phyloP scores from a whole-genome alignment of 331 rosid genomes.

The Pyracantha coccinea region DNA sequence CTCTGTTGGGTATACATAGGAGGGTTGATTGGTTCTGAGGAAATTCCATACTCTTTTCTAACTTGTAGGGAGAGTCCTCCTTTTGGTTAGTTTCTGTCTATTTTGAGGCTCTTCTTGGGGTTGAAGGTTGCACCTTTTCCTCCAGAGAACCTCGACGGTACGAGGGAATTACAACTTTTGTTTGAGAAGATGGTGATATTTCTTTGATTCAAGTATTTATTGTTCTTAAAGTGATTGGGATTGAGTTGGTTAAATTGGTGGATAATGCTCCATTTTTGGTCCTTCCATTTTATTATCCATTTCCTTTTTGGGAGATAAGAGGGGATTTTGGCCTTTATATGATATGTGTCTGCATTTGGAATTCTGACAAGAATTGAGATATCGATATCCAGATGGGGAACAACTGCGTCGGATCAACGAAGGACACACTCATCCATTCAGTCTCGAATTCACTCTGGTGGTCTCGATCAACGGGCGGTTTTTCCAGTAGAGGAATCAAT shows the following conservation, averaged over 20 bases:
- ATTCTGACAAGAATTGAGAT: slow-evolving; percentile 6
- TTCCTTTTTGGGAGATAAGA: slow-evolving; percentile 1
- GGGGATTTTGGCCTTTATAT: slow-evolving; percentile 5
- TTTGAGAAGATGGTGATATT: not conserved
- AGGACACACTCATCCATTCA: slow-evolving; percentile 20
- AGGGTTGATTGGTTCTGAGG: slow-evolving; percentile 1
- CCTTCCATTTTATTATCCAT: not conserved
- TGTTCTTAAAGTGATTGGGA: not conserved
- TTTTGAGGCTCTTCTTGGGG: not conserved
- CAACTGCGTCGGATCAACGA: slow-evolving; percentile 46
- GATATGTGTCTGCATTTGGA: slow-evolving; percentile 16
- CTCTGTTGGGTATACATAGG: not conserved
- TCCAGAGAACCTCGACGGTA: not conserved
- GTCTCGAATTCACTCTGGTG: slow-evolving; percentile 37
- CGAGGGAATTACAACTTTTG: not conserved
- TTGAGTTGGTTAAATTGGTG: not conserved
- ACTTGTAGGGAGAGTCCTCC: not conserved
- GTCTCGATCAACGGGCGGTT: slow-evolving; percentile 18
- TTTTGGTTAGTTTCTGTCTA: not conserved
- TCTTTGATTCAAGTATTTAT: not conserved
- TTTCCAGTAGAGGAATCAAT: slow-evolving; percentile 2
- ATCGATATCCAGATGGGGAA: slow-evolving; percentile 66
- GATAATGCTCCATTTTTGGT: not conserved
- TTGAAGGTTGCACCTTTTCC: no score
- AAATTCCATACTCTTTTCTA: not conserved